These are phyloP conservation scores for Cryptosporidium canis DNA, from an alignment of 169 alveolate genomes.

Conservation along the genomic window DNA sequence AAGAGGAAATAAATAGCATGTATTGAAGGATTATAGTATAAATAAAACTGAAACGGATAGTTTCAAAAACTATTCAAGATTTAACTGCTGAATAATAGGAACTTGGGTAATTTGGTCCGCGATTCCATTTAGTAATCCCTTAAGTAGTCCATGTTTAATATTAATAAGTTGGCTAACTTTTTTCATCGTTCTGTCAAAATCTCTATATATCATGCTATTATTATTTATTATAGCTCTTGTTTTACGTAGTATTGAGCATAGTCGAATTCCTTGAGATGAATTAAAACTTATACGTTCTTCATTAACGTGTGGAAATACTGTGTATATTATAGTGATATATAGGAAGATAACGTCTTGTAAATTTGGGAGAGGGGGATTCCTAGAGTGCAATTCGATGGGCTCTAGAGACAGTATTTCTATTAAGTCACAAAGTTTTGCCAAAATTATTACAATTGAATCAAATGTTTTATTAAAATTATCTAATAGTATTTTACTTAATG, in stretches of 20 bases:
- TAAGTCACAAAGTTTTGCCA: slow-evolving; percentile 6
- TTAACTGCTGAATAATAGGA: slow-evolving; percentile 40
- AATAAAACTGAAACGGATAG: neutral
- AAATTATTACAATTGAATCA: neutral
- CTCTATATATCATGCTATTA: neutral
- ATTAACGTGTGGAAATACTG: slow-evolving; percentile 19
- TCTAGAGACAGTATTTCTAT: neutral
- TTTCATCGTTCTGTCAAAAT: slow-evolving; percentile 1
- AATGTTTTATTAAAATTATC: neutral
- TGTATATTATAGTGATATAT: neutral
- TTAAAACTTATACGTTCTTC: neutral
- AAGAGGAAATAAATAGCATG: slow-evolving; percentile 12
- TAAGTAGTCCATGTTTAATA: neutral
- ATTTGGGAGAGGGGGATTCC: neutral
- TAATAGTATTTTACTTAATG: neutral
- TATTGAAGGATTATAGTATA: neutral
- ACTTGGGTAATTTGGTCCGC: slow-evolving; percentile 17
- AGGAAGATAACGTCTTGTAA: neutral
- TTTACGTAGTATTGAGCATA: neutral
- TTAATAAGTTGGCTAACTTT: neutral
- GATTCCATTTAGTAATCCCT: slow-evolving; percentile 7
- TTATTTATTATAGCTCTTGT: neutral
- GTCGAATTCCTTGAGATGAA: neutral
- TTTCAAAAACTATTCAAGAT: neutral
- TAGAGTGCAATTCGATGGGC: neutral